Base-by-base conservation (phyloP, 176 grass and related monocot species). In the Zizania latifolia region DNA sequence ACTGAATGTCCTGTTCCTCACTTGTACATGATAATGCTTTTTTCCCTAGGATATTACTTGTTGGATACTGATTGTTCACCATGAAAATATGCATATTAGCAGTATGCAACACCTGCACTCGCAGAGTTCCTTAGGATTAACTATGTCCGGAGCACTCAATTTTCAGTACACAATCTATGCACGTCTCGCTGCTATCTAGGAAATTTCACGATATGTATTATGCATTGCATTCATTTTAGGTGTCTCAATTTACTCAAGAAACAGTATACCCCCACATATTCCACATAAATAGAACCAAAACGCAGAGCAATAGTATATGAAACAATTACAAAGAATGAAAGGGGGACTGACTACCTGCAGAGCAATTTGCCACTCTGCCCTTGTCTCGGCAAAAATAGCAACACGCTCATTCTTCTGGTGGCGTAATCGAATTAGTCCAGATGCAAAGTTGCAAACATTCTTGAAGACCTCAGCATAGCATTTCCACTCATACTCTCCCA, bases 381-480 rank as follows among this genome's bases (percentile, higher is more conserved):
- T 72, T 58, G 94, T 98, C 82, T 98, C 94, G 3, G 91, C 81
- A 85, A 98, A 98, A 75, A 98, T 98, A 58, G 94, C 94, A 74
- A 98, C 81, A 58, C 78, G 78, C 34, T 92, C 91, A 58, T 44
- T 70, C 45, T 65, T 92, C 57, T 79, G 68, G 70, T 93, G 94
- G 38, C 94, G 89, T 63, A 98, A 58, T 8, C 77, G 81, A 70
- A 92, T 58, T 61, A 98, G 74, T 69, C 94, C 94, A 43, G 94
- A 94, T 29, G 91, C 82, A n/a, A 98, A 98, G 80, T 43, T 85
- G 76, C 94, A 92, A 21, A 84, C 91, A 2, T 57, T 41, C 77
- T 93, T 90, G 70, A 98, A 94, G 64, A 75, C 79, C 56, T 91
- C 91, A 48, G 86, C 86, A 7, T 98, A 98, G 76, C 86, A 91